Percentiles rank a stretch among this genome's conserved stretches.
Evolutionary conservation across 108 stramenopile genomes (phyloP).

Genomic region (Schizochytrium sp.): DNA sequence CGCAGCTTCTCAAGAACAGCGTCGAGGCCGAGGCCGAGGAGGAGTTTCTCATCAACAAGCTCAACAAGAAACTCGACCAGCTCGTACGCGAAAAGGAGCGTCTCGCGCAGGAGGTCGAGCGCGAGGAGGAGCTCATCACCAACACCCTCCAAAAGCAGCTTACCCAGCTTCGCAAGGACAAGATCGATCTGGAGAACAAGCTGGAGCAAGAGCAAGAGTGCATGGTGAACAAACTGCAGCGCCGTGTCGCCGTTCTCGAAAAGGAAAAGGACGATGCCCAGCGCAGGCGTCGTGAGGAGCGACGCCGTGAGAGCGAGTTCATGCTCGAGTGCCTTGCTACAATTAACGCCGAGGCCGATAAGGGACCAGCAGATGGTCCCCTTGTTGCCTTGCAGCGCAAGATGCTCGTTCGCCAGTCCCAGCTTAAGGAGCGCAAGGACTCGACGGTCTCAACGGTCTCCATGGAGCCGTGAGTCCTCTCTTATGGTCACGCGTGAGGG

Average conservation of each 20-base stretch:
- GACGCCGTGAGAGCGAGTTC: background rate
- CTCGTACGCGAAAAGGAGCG: constrained; percentile 10
- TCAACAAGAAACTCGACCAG: background rate
- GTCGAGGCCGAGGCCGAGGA: constrained; percentile 9
- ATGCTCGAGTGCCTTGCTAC: background rate
- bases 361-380: background rate
- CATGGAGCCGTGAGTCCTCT: too few species aligned
- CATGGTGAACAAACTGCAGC: constrained; percentile 15
- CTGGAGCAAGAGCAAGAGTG: constrained; percentile 12
- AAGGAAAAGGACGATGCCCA: background rate
- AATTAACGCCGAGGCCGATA: background rate
- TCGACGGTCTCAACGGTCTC: background rate
- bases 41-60: constrained; percentile 13
- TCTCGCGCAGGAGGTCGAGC: background rate
- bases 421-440: background rate
- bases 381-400: background rate
- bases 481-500: too few species aligned
- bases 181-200: constrained; percentile 11
- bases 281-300: background rate
- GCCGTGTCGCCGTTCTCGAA: background rate
- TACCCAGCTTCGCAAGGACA: background rate
- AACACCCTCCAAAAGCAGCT: constrained; percentile 1
- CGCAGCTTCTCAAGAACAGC: background rate
- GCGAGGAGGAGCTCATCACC: constrained; percentile 17
- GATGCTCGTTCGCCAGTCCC: background rate